These are phyloP conservation scores for Thermoascus crustaceus DNA, from an alignment of 2,329 filamentous ascomycete species.

Conservation along the genomic window DNA sequence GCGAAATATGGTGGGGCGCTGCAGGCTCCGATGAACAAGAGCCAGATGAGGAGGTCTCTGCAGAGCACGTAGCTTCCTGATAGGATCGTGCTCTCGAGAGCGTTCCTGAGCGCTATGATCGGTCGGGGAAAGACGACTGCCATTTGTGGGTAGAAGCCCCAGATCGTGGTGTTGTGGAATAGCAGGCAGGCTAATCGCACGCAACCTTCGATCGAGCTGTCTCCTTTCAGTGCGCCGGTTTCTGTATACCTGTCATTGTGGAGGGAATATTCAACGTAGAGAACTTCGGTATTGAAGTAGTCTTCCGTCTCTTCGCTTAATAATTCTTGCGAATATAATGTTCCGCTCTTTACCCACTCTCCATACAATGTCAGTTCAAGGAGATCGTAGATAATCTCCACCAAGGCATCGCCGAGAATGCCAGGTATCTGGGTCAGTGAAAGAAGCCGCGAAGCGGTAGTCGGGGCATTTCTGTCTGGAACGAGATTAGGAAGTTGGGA, in stretches of 20 bases:
- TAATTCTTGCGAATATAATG: conserved; percentile 15
- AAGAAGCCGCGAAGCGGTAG: conserved; percentile 26
- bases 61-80: conserved; percentile 24
- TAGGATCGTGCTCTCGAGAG: conserved; percentile 25
- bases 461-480: conserved; percentile 22
- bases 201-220: conserved; percentile 31
- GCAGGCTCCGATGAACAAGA: conserved; percentile 29
- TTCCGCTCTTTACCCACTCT: conserved; percentile 28
- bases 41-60: conserved; percentile 28
- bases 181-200: conserved; percentile 29
- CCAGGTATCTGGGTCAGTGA: conserved; percentile 26
- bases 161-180: conserved; percentile 33
- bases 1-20: conserved; percentile 10
- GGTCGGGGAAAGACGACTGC: conserved; percentile 28
- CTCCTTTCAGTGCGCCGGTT: conserved; percentile 25
- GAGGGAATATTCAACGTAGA: conserved; percentile 31
- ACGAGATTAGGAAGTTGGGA: conserved; percentile 19
- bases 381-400: conserved; percentile 27
- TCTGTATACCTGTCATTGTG: conserved; percentile 28
- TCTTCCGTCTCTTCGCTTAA: conserved; percentile 29
- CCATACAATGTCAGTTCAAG: conserved; percentile 28
- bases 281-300: conserved; percentile 34
- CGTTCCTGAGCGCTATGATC: conserved; percentile 23
- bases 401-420: conserved; percentile 24
- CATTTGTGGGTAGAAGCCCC: conserved; percentile 31